Percentiles rank a stretch among this genome's conserved stretches.
These are phyloP conservation scores for Neophaeococcomyces aloes DNA, from an alignment of 2,329 filamentous ascomycete genomes.

Conservation along the genomic window DNA sequence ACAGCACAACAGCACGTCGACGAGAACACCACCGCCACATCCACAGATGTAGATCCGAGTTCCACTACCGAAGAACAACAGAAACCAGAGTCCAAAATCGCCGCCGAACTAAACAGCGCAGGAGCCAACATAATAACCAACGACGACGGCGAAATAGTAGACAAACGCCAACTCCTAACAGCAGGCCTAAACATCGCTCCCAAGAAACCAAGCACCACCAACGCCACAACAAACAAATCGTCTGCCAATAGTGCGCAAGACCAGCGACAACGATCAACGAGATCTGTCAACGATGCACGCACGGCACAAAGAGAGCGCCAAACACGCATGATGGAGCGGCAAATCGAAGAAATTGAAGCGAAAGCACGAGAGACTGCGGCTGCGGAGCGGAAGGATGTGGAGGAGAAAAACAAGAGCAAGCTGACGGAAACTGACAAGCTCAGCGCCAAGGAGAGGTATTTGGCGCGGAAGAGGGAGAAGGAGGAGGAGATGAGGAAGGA, in stretches of 20 bases:
- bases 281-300: conserved; percentile 30
- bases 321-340: conserved; percentile 49
- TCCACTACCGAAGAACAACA: too few species aligned
- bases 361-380: conserved; percentile 48
- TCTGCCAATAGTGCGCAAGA: too few species aligned
- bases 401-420: conserved; percentile 47
- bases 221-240: too few species aligned
- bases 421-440: conserved; percentile 49
- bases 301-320: conserved; percentile 43
- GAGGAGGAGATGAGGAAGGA: conserved; percentile 26
- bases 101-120: conserved; percentile 42
- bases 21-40: too few species aligned
- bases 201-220: too few species aligned
- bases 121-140: conserved; percentile 48
- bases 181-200: conserved; percentile 52
- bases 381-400: conserved; percentile 42
- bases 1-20: too few species aligned
- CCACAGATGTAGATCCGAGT: too few species aligned
- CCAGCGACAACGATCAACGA: conserved; percentile 21
- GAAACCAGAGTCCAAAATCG: conserved; percentile 43
- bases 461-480: conserved; percentile 48
- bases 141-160: conserved; percentile 54
- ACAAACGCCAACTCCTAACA: conserved; percentile 52
- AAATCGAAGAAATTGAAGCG: conserved; percentile 47
- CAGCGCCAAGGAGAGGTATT: conserved; percentile 51